Evolutionary conservation across 2,329 filamentous ascomycete genomes (phyloP).

Genomic region (Sclerotinia borealis): DNA sequence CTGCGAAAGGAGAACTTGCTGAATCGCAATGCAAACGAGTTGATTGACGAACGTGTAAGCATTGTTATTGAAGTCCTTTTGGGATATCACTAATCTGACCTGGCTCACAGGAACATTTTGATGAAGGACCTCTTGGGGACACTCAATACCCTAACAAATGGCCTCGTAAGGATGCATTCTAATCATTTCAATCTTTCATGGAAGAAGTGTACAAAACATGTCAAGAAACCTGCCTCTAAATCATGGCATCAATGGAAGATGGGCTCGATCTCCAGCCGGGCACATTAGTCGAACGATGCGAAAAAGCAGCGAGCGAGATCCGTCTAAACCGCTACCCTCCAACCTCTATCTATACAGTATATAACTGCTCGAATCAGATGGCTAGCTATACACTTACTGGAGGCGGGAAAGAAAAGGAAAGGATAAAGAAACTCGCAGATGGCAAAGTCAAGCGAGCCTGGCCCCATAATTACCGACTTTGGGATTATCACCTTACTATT

Average conservation of each 20-base stretch:
- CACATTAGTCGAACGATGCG: conserved; percentile 4
- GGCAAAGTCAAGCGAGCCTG: conserved; percentile 17
- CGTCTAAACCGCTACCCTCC: conserved; percentile 40
- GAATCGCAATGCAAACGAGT: not conserved
- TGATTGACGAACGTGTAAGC: not conserved
- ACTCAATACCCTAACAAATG: conserved; percentile 38
- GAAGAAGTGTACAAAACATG: conserved; percentile 36
- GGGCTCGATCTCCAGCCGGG: conserved; percentile 1
- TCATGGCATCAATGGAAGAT: conserved; percentile 12
- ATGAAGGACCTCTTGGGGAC: conserved; percentile 9
- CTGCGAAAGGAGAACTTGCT: not conserved
- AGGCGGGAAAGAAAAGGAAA: no score
- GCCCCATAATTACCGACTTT: conserved; percentile 48
- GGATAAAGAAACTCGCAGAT: conserved; percentile 26
- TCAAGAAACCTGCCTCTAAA: not conserved
- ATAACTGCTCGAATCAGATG: no score
- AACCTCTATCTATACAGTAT: no score
- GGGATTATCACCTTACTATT: conserved; percentile 45
- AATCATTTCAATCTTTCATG: conserved; percentile 42
- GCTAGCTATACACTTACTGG: no score
- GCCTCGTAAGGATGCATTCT: conserved; percentile 37
- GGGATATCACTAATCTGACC: not conserved
- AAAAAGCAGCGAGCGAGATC: conserved; percentile 21
- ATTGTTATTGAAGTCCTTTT: not conserved
- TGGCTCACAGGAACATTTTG: conserved; percentile 14